Percentiles rank a stretch among this genome's conserved stretches.
phyloP scores from a whole-genome alignment of 202 grass and related monocot genomes.

The Cymbopogon flexuosus region DNA sequence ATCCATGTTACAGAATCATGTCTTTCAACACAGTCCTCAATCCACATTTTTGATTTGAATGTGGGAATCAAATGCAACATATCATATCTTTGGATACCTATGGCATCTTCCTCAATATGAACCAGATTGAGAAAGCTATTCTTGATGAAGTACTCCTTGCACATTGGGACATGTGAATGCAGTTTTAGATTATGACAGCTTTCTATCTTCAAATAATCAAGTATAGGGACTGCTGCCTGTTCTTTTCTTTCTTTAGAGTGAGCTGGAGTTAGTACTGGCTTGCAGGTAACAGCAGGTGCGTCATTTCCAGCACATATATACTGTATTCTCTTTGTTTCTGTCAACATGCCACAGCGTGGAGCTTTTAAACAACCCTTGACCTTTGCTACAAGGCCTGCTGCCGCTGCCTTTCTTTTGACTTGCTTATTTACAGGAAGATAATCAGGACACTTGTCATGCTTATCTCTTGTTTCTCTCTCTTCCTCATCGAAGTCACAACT shows the following conservation, averaged over 20 bases:
- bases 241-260: background rate
- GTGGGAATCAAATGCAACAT: background rate
- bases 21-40: background rate
- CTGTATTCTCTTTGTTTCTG: background rate
- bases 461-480: background rate
- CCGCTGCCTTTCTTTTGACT: background rate
- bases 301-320: background rate
- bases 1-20: background rate
- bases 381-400: background rate
- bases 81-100: background rate
- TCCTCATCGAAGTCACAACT: background rate
- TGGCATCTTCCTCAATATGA: background rate
- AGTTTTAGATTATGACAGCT: background rate
- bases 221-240: background rate
- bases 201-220: slow-evolving; percentile 3
- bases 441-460: background rate
- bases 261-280: background rate
- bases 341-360: background rate
- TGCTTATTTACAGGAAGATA: background rate
- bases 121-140: background rate
- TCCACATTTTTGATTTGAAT: background rate
- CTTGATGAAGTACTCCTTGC: background rate
- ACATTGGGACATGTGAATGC: background rate
- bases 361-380: background rate
- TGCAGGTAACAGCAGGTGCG: background rate